Conservation (phyloP, 31 red algal genomes). For the Asparagopsis taxiformis region DNA sequence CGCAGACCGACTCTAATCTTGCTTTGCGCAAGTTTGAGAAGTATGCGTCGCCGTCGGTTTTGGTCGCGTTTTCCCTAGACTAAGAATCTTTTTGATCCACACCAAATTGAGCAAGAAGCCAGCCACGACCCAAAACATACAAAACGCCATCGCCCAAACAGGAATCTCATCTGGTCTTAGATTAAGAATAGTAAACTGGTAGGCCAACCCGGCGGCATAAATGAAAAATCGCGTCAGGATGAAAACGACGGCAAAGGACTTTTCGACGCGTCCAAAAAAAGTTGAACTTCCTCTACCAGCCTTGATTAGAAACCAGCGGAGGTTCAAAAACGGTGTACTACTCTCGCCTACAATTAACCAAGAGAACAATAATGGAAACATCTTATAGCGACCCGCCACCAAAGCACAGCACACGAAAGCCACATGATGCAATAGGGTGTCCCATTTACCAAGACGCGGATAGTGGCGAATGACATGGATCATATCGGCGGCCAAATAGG, state of each 20-base stretch:
- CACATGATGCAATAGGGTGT: slow-evolving; percentile 65
- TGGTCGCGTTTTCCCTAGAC: no score
- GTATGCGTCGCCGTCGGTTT: no score
- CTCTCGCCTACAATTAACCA: slow-evolving; percentile 80
- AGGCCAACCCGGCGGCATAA: slow-evolving; percentile 35
- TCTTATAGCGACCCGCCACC: slow-evolving; percentile 37
- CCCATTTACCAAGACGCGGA: slow-evolving; percentile 47
- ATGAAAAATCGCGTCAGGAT: slow-evolving; percentile 66
- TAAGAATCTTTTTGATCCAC: slow-evolving; percentile 75
- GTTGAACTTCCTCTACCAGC: slow-evolving; percentile 22
- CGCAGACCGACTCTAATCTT: no score
- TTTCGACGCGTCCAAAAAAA: slow-evolving; percentile 26
- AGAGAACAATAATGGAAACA: slow-evolving; percentile 63
- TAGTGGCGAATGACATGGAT: slow-evolving; percentile 48
- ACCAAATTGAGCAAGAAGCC: slow-evolving; percentile 69
- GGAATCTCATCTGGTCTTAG: slow-evolving; percentile 14
- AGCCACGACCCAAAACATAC: slow-evolving; percentile 27
- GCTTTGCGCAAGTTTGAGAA: no score
- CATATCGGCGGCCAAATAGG: slow-evolving; percentile 56
- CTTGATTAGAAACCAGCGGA: slow-evolving; percentile 72
- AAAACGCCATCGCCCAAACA: slow-evolving; percentile 7
- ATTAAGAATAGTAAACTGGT: slow-evolving; percentile 37
- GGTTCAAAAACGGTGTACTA: slow-evolving; percentile 71
- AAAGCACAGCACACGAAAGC: slow-evolving; percentile 50
- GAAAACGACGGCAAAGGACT: slow-evolving; percentile 55